Base-by-base conservation (phyloP, 495 filamentous ascomycete genomes). In the Coniosporium apollinis region DNA sequence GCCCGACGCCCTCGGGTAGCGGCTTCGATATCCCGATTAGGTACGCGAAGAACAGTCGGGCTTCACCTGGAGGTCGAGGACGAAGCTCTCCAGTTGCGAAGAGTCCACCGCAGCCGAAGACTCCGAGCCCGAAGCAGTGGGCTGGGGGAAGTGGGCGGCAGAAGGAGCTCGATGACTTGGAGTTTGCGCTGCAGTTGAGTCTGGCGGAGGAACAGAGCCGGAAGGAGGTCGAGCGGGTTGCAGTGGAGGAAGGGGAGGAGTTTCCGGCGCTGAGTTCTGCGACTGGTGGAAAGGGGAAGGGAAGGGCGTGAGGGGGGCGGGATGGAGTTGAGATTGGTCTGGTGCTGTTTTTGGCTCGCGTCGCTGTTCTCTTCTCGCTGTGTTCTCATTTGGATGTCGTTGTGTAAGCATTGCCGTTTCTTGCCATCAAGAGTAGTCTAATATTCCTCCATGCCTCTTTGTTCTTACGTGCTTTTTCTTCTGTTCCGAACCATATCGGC, bases 101-200 rank as follows among this genome's bases (percentile, higher is more conserved):
- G n/a, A n/a, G n/a, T n/a, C n/a, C n/a, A n/a, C n/a, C n/a, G n/a
- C n/a, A n/a, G n/a, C 26, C 34, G 4, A 36, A 36, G 7, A 22
- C 38, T 20, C 43, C 42, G 10, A 45, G 46, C 20, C 39, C 30
- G 20, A 8, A 20, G 4, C 38, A 17, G 10, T 33, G 33, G 13
- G 19, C 18, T 4, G 29, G 2, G 19, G 48, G 43, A 16, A 43
- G 45, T 17, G 51, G 47, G 28, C 41, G 30, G 47, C 20, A 50
- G 30, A 40, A 58, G 50, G 66, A 80, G 39, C 66, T 82, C 44
- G 70, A 76, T 29, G 87, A 94, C 54, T 52, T 94, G 26, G 79
- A 91, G 28, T 73, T 83, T 39, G 89, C 89, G 2, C 57, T 94
- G 38, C 73, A 77, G 52, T 56, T 94, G 20, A 94, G 89, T 51